Percentiles rank a stretch among this genome's conserved stretches.
These are phyloP conservation scores for Penicillium sclerotigenum DNA, from an alignment of 2,329 filamentous ascomycete species.

Conservation along the genomic window DNA sequence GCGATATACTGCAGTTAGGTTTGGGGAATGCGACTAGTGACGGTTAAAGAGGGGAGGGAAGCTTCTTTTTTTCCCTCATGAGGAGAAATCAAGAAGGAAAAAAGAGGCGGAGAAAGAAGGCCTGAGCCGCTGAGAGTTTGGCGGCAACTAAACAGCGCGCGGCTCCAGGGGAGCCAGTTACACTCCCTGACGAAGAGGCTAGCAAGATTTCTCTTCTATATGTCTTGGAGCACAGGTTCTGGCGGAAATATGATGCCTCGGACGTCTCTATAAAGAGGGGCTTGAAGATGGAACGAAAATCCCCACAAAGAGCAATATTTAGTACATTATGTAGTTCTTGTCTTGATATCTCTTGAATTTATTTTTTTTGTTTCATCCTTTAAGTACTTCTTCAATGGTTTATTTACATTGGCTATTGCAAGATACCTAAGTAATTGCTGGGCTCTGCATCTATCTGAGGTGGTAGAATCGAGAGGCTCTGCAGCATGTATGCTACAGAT, in stretches of 20 bases:
- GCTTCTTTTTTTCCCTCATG: constrained; percentile 1
- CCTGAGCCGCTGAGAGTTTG: constrained; percentile 18
- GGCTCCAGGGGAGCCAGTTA: constrained; percentile 27
- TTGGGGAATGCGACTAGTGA: constrained; percentile 9
- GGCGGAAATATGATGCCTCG: constrained; percentile 35
- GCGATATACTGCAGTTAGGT: constrained; percentile 13
- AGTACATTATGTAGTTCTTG: neutral
- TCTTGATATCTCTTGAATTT: neutral
- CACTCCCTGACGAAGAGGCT: constrained; percentile 15
- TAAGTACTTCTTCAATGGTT: neutral
- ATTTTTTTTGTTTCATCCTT: neutral
- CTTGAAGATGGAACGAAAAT: constrained; percentile 18
- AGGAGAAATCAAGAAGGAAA: constrained; percentile 13
- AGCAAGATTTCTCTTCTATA: constrained; percentile 14
- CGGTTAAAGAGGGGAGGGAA: constrained; percentile 8
- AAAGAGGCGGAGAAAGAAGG: constrained; percentile 21
- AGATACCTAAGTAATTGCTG: neutral
- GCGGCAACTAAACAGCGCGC: constrained; percentile 22
- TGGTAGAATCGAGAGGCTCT: neutral
- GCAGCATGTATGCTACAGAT: neutral
- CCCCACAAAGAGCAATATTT: constrained; percentile 20
- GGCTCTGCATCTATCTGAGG: neutral
- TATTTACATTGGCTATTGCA: neutral
- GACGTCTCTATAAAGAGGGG: constrained; percentile 21
- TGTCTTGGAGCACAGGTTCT: constrained; percentile 14